phyloP scores from a whole-genome alignment of 495 filamentous ascomycete genomes.

The Aspergillus campestris region DNA sequence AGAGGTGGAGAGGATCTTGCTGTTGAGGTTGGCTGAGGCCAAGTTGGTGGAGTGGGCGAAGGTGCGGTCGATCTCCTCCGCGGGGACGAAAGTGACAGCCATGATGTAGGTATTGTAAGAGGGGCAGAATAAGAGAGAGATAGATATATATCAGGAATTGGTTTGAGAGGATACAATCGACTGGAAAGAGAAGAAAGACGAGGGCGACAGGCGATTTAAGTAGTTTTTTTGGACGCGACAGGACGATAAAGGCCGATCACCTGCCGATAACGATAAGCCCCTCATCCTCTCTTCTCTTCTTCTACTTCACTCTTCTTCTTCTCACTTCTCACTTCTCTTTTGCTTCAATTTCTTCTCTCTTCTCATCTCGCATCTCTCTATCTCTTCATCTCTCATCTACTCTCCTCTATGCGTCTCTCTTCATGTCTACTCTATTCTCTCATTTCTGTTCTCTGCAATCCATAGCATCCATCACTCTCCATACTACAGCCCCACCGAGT shows the following conservation, averaged over 20 bases:
- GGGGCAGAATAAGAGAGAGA: neutral
- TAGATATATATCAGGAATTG: neutral
- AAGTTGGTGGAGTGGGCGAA: conserved; percentile 61
- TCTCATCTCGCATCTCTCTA: neutral
- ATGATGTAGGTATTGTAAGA: conserved; percentile 4
- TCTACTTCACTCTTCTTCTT: neutral
- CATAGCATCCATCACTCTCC: no score
- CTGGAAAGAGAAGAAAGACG: neutral
- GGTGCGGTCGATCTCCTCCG: conserved; percentile 58
- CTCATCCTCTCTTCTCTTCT: conserved; percentile 6
- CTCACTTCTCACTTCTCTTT: neutral
- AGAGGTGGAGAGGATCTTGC: conserved; percentile 64
- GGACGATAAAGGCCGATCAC: neutral
- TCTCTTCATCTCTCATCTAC: no score
- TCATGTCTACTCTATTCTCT: no score
- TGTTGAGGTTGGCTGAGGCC: conserved; percentile 64
- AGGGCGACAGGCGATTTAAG: neutral
- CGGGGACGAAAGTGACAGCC: conserved; percentile 26
- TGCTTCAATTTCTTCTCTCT: conserved; percentile 4
- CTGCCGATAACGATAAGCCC: conserved; percentile 3
- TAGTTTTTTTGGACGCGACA: neutral
- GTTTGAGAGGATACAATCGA: neutral
- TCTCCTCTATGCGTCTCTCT: no score
- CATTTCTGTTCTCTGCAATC: no score
- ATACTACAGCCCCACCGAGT: neutral